Conservation (phyloP, 2,329 filamentous ascomycete genomes). For the Huntiella savannae region DNA sequence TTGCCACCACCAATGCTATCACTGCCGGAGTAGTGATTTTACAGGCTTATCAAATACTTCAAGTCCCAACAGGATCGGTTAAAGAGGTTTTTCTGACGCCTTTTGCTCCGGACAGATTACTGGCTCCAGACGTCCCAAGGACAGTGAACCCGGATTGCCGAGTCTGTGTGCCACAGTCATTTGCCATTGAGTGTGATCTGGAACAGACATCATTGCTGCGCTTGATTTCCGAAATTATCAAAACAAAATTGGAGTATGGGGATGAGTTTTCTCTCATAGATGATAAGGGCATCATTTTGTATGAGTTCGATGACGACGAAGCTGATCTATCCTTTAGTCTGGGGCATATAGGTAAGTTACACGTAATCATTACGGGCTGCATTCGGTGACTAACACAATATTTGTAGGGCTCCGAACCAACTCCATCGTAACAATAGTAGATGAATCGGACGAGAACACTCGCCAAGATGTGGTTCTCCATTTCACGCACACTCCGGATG, state of each 20-base stretch:
- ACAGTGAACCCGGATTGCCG: slow-evolving; percentile 65
- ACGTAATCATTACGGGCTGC: neutral
- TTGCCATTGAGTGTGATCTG: slow-evolving; percentile 47
- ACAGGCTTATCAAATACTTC: slow-evolving; percentile 79
- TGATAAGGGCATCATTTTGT: slow-evolving; percentile 63
- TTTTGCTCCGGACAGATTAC: slow-evolving; percentile 35
- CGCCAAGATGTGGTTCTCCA: slow-evolving; percentile 66
- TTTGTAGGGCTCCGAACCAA: slow-evolving; percentile 44
- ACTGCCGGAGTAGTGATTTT: slow-evolving; percentile 83
- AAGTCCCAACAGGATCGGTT: slow-evolving; percentile 46
- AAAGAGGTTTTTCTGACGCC: slow-evolving; percentile 76
- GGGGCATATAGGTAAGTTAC: slow-evolving; percentile 43
- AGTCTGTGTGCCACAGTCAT: slow-evolving; percentile 60
- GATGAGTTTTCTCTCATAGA: slow-evolving; percentile 65
- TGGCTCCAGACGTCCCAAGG: slow-evolving; percentile 37
- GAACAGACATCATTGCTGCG: slow-evolving; percentile 49
- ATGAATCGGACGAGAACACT: slow-evolving; percentile 54
- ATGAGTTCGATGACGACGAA: slow-evolving; percentile 52
- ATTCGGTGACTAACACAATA: slow-evolving; percentile 14
- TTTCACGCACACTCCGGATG: slow-evolving; percentile 29
- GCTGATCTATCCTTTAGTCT: slow-evolving; percentile 71
- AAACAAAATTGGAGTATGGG: slow-evolving; percentile 51
- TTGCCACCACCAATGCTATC: slow-evolving; percentile 94
- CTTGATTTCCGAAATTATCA: slow-evolving; percentile 62
- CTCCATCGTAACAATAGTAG: slow-evolving; percentile 67